Conservation (phyloP, 1,284 basidiomycete genomes). For the Malassezia japonica region DNA sequence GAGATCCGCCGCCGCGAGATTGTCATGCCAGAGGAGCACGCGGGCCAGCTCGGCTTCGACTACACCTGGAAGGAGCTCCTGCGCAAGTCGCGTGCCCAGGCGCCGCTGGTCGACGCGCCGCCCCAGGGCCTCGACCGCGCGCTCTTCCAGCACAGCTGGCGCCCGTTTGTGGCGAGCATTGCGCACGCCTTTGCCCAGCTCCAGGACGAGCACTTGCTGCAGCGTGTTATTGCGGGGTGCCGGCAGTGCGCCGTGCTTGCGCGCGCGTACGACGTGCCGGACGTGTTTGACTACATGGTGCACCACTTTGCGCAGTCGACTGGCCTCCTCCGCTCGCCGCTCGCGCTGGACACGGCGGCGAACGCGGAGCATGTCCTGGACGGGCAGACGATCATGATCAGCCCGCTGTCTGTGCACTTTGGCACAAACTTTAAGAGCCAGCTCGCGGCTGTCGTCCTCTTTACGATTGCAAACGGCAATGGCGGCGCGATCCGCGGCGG, state of each 20-base stretch:
- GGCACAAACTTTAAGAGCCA: slow-evolving; percentile 93
- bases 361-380: slow-evolving; percentile 7
- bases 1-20: slow-evolving; percentile 90
- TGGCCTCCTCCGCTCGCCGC: slow-evolving; percentile 28
- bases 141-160: slow-evolving; percentile 89
- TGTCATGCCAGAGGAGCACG: slow-evolving; percentile 95
- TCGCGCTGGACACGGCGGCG: slow-evolving; percentile 22
- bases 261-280: slow-evolving; percentile 73
- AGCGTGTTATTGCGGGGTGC: slow-evolving; percentile 87
- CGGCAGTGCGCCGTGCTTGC: slow-evolving; percentile 90
- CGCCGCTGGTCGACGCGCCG: slow-evolving; percentile 71
- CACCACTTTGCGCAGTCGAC: slow-evolving; percentile 58
- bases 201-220: slow-evolving; percentile 91
- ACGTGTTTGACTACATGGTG: slow-evolving; percentile 94
- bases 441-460: slow-evolving; percentile 88
- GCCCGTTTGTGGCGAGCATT: slow-evolving; percentile 65
- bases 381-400: slow-evolving; percentile 65
- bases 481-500: slow-evolving; percentile 87
- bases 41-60: slow-evolving; percentile 91
- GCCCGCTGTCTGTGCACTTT: slow-evolving; percentile 81
- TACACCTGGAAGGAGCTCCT: slow-evolving; percentile 97
- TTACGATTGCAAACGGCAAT: slow-evolving; percentile 95
- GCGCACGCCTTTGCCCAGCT: slow-evolving; percentile 70
- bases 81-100: slow-evolving; percentile 67
- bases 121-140: slow-evolving; percentile 71